Evolutionary conservation across 2,329 filamentous ascomycete species (phyloP).

Genomic region (Ascocoryne sarcoides): DNA sequence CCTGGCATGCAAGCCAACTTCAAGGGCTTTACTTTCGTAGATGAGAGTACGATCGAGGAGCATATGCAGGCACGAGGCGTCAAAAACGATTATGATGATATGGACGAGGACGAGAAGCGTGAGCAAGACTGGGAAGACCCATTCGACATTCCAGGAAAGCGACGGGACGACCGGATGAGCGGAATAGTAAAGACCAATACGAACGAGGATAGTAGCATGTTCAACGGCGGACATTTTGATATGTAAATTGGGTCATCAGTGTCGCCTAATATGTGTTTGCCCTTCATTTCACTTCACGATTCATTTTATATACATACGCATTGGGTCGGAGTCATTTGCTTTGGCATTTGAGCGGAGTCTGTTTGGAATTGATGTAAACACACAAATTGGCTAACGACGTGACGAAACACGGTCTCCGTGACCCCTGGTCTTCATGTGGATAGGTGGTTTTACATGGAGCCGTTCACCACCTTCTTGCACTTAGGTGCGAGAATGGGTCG

Average conservation of each 20-base stretch:
- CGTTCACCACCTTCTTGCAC: neutral
- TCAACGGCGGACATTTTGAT: slow-evolving; percentile 55
- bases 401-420: neutral
- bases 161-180: slow-evolving; percentile 49
- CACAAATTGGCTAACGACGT: neutral
- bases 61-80: slow-evolving; percentile 52
- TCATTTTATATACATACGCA: slow-evolving; percentile 1
- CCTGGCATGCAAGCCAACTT: slow-evolving; percentile 97
- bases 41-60: slow-evolving; percentile 88
- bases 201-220: slow-evolving; percentile 50
- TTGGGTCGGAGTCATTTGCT: neutral
- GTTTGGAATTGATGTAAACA: neutral
- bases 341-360: slow-evolving; percentile 5
- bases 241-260: slow-evolving; percentile 35
- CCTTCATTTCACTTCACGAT: slow-evolving; percentile 8
- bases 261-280: slow-evolving; percentile 7
- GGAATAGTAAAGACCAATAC: slow-evolving; percentile 49
- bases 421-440: neutral
- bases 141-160: slow-evolving; percentile 37
- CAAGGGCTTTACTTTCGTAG: slow-evolving; percentile 97
- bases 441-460: neutral
- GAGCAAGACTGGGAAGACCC: slow-evolving; percentile 28
- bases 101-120: slow-evolving; percentile 51
- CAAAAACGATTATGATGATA: slow-evolving; percentile 48
- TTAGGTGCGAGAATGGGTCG: no score